Conservation (phyloP, 306 rosid genomes). For the Biancaea sappan region DNA sequence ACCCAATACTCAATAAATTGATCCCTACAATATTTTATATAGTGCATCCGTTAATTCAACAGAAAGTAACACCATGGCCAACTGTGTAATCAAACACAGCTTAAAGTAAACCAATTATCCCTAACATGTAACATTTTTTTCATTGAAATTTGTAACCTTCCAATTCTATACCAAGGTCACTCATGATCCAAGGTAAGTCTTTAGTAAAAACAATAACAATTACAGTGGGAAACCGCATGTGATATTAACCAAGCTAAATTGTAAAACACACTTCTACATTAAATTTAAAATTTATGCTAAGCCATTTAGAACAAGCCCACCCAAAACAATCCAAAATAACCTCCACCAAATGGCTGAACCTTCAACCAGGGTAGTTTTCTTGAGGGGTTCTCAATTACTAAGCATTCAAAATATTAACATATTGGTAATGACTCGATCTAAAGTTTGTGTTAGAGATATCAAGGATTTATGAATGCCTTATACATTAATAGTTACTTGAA, state of each 20-base stretch:
- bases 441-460: neutral
- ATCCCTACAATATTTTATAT: slow-evolving; percentile 48
- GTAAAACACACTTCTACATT: slow-evolving; percentile 17
- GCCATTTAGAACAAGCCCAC: neutral
- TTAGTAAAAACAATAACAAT: neutral
- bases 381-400: neutral
- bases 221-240: neutral
- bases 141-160: slow-evolving; percentile 2
- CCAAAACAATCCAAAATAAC: slow-evolving; percentile 18
- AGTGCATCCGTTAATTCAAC: slow-evolving; percentile 18
- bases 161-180: neutral
- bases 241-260: slow-evolving; percentile 1
- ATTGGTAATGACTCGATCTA: neutral
- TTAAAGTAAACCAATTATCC: slow-evolving; percentile 7
- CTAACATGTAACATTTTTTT: slow-evolving; percentile 8
- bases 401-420: neutral
- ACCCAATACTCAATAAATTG: slow-evolving; percentile 68
- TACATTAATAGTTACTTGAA: neutral
- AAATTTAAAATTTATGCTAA: slow-evolving; percentile 24
- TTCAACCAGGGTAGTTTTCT: slow-evolving; percentile 14
- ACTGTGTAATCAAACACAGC: slow-evolving; percentile 20
- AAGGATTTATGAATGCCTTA: neutral
- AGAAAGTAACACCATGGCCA: slow-evolving; percentile 16
- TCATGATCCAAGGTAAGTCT: neutral
- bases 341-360: slow-evolving; percentile 14